Evolutionary conservation across 2,329 filamentous ascomycete genomes (phyloP).

Genomic region (Microsporum canis): DNA sequence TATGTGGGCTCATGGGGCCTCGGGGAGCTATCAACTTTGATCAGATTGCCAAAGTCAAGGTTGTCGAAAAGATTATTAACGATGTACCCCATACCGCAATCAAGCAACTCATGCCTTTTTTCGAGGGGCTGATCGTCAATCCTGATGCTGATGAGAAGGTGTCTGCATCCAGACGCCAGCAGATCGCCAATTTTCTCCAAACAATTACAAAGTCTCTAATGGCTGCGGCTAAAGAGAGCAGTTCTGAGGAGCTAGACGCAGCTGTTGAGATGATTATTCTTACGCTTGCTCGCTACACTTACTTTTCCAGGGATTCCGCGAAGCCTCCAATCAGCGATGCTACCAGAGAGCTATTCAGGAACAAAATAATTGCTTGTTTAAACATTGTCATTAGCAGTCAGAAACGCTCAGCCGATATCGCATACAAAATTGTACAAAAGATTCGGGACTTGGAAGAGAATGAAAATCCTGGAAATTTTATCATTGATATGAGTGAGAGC

Average conservation of each 20-base stretch:
- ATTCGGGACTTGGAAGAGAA: conserved; percentile 31
- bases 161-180: conserved; percentile 38
- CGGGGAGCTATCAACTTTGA: conserved; percentile 72
- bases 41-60: conserved; percentile 73
- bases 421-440: conserved; percentile 31
- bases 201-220: conserved; percentile 36
- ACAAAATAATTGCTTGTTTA: conserved; percentile 45
- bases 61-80: conserved; percentile 61
- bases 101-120: conserved; percentile 44
- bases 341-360: conserved; percentile 42
- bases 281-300: conserved; percentile 40
- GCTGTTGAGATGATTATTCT: conserved; percentile 37
- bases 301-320: conserved; percentile 29
- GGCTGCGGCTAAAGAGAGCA: conserved; percentile 20
- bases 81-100: conserved; percentile 43
- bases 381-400: conserved; percentile 39
- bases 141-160: conserved; percentile 38
- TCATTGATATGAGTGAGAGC: conserved; percentile 39
- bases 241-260: conserved; percentile 27
- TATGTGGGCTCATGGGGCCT: conserved; percentile 57
- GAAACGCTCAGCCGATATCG: conserved; percentile 27
- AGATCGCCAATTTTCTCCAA: conserved; percentile 44
- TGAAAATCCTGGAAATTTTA: conserved; percentile 30
- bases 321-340: conserved; percentile 38
- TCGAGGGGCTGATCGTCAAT: conserved; percentile 37